phyloP scores from a whole-genome alignment of 2,329 filamentous ascomycete genomes.

The Neoarthrinium moseri region DNA sequence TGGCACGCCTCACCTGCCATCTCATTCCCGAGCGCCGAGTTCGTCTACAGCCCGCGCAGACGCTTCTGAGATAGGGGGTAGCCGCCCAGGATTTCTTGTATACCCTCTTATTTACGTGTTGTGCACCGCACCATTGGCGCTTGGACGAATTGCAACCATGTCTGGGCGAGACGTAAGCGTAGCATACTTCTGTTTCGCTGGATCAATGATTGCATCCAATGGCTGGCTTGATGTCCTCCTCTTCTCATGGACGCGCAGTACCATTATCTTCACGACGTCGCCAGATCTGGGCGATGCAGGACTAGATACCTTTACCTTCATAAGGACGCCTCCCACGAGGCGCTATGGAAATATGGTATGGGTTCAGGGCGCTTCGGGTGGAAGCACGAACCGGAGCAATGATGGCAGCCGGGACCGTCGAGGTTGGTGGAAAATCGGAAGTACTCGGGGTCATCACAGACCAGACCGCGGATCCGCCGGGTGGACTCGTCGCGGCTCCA shows the following conservation, averaged over 20 bases:
- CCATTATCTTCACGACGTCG: constrained; percentile 7
- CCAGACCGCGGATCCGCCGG: neutral
- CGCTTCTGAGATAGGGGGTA: constrained; percentile 5
- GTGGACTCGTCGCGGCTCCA: neutral
- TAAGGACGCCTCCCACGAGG: constrained; percentile 24
- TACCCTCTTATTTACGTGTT: constrained; percentile 69
- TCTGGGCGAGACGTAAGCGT: constrained; percentile 49
- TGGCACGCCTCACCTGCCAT: neutral
- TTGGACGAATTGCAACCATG: constrained; percentile 64
- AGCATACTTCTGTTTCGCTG: constrained; percentile 57
- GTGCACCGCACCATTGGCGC: constrained; percentile 66
- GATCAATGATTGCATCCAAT: constrained; percentile 56
- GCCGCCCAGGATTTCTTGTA: constrained; percentile 57
- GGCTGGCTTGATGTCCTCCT: constrained; percentile 52
- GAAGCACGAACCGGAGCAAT: neutral
- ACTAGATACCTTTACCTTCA: constrained; percentile 14
- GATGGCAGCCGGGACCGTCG: constrained; percentile 2
- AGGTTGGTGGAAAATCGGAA: constrained; percentile 15
- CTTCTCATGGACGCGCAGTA: constrained; percentile 34
- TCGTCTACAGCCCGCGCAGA: neutral
- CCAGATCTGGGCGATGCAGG: constrained; percentile 1
- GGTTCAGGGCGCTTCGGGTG: constrained; percentile 22
- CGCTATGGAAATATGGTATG: constrained; percentile 29
- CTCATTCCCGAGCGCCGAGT: neutral
- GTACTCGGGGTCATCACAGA: neutral